phyloP scores from a whole-genome alignment of 306 rosid species.

The Fagus crenata region DNA sequence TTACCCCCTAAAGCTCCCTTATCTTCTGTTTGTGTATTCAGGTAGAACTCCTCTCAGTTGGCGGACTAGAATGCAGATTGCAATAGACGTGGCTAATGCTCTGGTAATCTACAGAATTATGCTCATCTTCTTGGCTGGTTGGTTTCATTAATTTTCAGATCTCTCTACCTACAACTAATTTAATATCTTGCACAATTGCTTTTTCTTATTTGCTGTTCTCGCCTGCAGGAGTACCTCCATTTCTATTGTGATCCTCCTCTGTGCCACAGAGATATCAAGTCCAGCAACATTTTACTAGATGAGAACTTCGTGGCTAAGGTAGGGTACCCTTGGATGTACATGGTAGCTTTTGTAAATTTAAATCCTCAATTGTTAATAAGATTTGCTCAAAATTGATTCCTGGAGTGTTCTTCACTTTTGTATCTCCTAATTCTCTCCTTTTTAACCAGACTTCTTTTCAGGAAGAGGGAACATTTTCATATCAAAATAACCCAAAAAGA shows the following conservation, averaged over 20 bases:
- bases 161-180: background rate
- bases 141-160: slow-evolving; percentile 14
- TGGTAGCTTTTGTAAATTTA: slow-evolving; percentile 18
- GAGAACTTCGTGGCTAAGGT: slow-evolving; percentile 95
- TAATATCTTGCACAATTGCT: background rate
- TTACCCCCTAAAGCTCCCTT: background rate
- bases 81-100: slow-evolving; percentile 93
- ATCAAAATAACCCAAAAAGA: background rate
- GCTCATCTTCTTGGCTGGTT: slow-evolving; percentile 20
- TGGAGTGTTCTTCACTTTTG: background rate
- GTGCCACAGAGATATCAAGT: slow-evolving; percentile 92
- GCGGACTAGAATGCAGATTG: slow-evolving; percentile 84
- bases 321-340: slow-evolving; percentile 23
- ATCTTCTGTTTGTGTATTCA: slow-evolving; percentile 29
- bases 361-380: background rate
- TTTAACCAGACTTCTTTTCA: background rate
- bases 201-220: slow-evolving; percentile 27
- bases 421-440: background rate
- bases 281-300: slow-evolving; percentile 91
- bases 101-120: slow-evolving; percentile 55
- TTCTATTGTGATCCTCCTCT: slow-evolving; percentile 96
- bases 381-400: background rate
- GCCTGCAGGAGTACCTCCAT: slow-evolving; percentile 94
- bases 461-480: background rate
- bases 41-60: slow-evolving; percentile 79